These are phyloP conservation scores for Starmerella bombicola DNA, from an alignment of 805 yeast genomes.

Conservation along the genomic window DNA sequence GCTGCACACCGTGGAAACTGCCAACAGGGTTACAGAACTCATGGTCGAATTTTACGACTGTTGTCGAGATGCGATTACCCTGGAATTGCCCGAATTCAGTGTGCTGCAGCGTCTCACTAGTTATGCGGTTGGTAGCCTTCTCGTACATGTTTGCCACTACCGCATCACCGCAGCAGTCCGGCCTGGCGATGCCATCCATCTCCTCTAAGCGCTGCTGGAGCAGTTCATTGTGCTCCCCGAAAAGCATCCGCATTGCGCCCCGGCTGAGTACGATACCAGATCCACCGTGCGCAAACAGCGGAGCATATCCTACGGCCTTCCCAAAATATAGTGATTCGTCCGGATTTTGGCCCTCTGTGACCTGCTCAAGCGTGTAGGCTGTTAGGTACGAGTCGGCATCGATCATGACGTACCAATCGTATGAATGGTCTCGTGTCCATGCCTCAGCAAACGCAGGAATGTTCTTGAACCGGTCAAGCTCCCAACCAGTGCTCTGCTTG, in stretches of 20 bases:
- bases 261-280: constrained; percentile 29
- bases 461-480: constrained; percentile 30
- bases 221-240: constrained; percentile 18
- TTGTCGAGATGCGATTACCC: constrained; percentile 25
- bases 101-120: constrained; percentile 15
- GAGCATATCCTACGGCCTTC: constrained; percentile 15
- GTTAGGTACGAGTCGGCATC: constrained; percentile 31
- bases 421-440: constrained; percentile 21
- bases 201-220: constrained; percentile 9
- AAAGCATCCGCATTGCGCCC: constrained; percentile 25
- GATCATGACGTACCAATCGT: constrained; percentile 30
- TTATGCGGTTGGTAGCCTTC: constrained; percentile 14
- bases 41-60: constrained; percentile 15
- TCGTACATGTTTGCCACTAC: constrained; percentile 25
- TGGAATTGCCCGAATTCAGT: constrained; percentile 23
- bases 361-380: constrained; percentile 23
- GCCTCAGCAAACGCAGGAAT: constrained; percentile 32
- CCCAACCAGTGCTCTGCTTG: constrained; percentile 25
- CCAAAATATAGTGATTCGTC: constrained; percentile 27
- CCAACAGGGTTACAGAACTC: constrained; percentile 27
- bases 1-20: constrained; percentile 27
- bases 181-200: constrained; percentile 20
- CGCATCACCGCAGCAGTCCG: constrained; percentile 30
- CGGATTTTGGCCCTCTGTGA: constrained; percentile 23
- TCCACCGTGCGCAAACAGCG: constrained; percentile 32